Conservation (phyloP, 2,329 filamentous ascomycete genomes). For the Alternaria postmessia region DNA sequence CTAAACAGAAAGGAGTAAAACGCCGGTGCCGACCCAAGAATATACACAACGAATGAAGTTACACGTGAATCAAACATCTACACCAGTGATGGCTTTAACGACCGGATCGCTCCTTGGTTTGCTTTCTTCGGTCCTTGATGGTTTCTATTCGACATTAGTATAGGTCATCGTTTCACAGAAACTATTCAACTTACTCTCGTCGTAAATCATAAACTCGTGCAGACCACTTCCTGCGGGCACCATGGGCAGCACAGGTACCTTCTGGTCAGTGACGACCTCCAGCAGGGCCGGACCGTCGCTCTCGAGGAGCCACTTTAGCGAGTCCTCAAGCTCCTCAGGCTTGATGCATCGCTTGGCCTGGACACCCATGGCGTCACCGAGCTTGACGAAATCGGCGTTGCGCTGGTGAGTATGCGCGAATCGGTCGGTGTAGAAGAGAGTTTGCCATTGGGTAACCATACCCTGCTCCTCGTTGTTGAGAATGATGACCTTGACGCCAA, state of each 20-base stretch:
- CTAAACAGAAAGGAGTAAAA: slow-evolving; percentile 12
- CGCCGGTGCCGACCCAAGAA: slow-evolving; percentile 28
- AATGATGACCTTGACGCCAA: slow-evolving; percentile 92
- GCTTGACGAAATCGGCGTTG: slow-evolving; percentile 96
- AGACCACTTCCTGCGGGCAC: slow-evolving; percentile 86
- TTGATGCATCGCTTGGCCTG: slow-evolving; percentile 75
- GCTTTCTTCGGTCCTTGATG: slow-evolving; percentile 40
- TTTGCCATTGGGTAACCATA: slow-evolving; percentile 99
- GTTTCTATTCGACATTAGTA: slow-evolving; percentile 27
- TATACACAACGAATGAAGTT: slow-evolving; percentile 29
- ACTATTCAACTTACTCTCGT: slow-evolving; percentile 67
- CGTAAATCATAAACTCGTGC: slow-evolving; percentile 92
- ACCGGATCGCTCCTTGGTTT: slow-evolving; percentile 39
- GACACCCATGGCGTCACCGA: slow-evolving; percentile 90
- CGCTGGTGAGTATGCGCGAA: slow-evolving; percentile 91
- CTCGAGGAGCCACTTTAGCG: slow-evolving; percentile 83
- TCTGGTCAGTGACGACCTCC: slow-evolving; percentile 87
- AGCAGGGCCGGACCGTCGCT: slow-evolving; percentile 90
- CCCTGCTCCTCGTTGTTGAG: slow-evolving; percentile 98
- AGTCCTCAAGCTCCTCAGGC: slow-evolving; percentile 78
- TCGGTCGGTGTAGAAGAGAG: slow-evolving; percentile 94
- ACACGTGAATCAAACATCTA: slow-evolving; percentile 11
- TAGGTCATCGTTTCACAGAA: neutral
- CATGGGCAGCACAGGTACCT: slow-evolving; percentile 97
- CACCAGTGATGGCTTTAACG: slow-evolving; percentile 25